These are phyloP conservation scores for Candida odintsovae DNA, from an alignment of 805 yeast genomes.

Conservation along the genomic window DNA sequence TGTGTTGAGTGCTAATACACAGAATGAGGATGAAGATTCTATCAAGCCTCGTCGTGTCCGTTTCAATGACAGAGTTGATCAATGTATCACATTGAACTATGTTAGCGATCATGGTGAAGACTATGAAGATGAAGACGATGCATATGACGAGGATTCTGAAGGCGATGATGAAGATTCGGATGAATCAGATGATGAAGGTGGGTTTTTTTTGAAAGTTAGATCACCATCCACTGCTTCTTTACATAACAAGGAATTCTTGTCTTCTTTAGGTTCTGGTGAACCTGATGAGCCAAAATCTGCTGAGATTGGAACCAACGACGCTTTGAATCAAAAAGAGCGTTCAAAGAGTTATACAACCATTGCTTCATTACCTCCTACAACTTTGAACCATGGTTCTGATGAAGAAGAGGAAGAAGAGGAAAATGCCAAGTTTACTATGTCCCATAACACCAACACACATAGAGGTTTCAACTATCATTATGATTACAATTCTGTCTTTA, in stretches of 20 bases:
- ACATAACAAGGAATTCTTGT: slow-evolving; percentile 13
- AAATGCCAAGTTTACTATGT: slow-evolving; percentile 43
- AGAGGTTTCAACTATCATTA: slow-evolving; percentile 75
- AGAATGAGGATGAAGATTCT: neutral
- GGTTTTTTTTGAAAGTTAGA: slow-evolving; percentile 55
- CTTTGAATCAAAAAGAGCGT: neutral
- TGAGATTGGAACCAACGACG: neutral
- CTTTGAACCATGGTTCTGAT: slow-evolving; percentile 71
- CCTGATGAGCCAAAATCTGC: neutral
- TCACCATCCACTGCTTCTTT: slow-evolving; percentile 32
- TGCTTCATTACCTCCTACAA: slow-evolving; percentile 79
- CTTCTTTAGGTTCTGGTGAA: slow-evolving; percentile 1
- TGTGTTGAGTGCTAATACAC: neutral
- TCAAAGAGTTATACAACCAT: slow-evolving; percentile 41
- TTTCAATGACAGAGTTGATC: slow-evolving; percentile 91
- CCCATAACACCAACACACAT: slow-evolving; percentile 66
- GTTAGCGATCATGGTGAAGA: slow-evolving; percentile 20
- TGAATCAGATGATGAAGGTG: slow-evolving; percentile 60
- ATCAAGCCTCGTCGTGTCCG: slow-evolving; percentile 61
- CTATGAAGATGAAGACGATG: slow-evolving; percentile 16
- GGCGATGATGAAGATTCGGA: slow-evolving; percentile 25
- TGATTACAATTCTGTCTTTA: slow-evolving; percentile 75
- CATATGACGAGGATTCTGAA: slow-evolving; percentile 22
- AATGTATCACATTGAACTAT: slow-evolving; percentile 67
- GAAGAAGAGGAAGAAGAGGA: slow-evolving; percentile 36